Conservation (phyloP, 495 filamentous ascomycete genomes). For the Aspergillus diversus region DNA sequence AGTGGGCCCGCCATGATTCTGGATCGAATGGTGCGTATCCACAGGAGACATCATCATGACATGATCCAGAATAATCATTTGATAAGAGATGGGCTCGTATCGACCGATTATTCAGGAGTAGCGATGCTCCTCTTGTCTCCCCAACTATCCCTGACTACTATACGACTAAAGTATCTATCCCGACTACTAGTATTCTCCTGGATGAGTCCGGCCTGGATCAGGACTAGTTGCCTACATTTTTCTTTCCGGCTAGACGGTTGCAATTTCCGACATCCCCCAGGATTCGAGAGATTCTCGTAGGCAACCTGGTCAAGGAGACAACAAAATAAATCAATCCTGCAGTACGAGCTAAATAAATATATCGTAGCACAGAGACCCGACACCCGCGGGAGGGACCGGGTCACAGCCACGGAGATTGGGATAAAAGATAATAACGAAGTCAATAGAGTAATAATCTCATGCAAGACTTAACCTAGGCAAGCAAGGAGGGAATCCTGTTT, state of each 20-base stretch:
- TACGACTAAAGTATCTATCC: not conserved
- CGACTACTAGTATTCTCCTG: not conserved
- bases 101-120: not conserved
- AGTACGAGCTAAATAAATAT: not conserved
- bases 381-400: not conserved
- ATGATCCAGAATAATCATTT: slow-evolving; percentile 4
- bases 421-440: not conserved
- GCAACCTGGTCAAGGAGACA: not conserved
- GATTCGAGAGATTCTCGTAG: not conserved
- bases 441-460: not conserved
- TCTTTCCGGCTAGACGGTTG: slow-evolving; percentile 16
- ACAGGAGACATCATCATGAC: slow-evolving; percentile 5
- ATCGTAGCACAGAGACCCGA: not conserved
- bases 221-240: not conserved
- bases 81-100: not conserved
- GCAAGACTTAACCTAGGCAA: slow-evolving; percentile 1
- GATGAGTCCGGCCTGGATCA: slow-evolving; percentile 6
- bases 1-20: not conserved
- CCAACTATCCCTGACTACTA: not conserved
- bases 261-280: slow-evolving; percentile 17
- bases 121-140: not conserved
- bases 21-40: not conserved
- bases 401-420: not conserved
- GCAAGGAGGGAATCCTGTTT: slow-evolving; percentile 21
- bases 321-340: not conserved